Evolutionary conservation across 2,329 filamentous ascomycete genomes (phyloP).

Genomic region (Aphanoascus verrucosus): DNA sequence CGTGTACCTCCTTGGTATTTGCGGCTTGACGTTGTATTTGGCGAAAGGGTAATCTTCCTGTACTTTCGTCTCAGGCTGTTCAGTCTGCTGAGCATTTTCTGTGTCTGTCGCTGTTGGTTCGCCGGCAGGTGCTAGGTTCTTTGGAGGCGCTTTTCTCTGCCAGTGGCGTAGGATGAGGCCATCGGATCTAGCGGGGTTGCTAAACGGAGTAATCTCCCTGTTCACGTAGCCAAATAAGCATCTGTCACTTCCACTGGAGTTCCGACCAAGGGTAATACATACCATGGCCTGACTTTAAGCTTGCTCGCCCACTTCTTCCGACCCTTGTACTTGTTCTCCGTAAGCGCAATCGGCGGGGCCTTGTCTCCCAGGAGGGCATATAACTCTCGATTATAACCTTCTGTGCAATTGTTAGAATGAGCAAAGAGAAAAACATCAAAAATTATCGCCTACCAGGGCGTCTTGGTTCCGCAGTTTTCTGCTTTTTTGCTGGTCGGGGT

Average conservation of each 20-base stretch:
- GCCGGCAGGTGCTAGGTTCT: conserved; percentile 25
- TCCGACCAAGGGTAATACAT: conserved; percentile 43
- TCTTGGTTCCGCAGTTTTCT: conserved; percentile 51
- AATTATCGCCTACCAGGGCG: conserved; percentile 39
- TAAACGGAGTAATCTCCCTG: conserved; percentile 63
- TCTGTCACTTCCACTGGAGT: conserved; percentile 48
- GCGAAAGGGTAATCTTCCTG: conserved; percentile 52
- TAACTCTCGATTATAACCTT: conserved; percentile 43
- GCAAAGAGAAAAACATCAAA: conserved; percentile 1
- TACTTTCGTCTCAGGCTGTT: conserved; percentile 19
- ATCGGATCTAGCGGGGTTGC: conserved; percentile 65
- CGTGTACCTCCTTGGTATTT: conserved; percentile 63
- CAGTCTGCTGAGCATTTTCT: conserved; percentile 23
- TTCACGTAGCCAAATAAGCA: conserved; percentile 28
- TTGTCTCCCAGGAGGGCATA: conserved; percentile 42
- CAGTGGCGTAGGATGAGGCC: conserved; percentile 67
- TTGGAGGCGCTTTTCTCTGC: conserved; percentile 52
- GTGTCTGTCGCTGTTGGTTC: conserved; percentile 30
- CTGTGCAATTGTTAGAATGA: conserved; percentile 20
- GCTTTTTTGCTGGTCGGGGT: conserved; percentile 59
- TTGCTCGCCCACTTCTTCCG: conserved; percentile 40
- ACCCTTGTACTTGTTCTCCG: conserved; percentile 44
- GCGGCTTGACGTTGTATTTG: conserved; percentile 76
- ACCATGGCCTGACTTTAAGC: conserved; percentile 36
- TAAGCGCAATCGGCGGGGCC: conserved; percentile 43